Percentiles rank a stretch among this genome's conserved stretches.
Conservation (phyloP, 73 alveolate species). For the Paramecium bursaria region DNA sequence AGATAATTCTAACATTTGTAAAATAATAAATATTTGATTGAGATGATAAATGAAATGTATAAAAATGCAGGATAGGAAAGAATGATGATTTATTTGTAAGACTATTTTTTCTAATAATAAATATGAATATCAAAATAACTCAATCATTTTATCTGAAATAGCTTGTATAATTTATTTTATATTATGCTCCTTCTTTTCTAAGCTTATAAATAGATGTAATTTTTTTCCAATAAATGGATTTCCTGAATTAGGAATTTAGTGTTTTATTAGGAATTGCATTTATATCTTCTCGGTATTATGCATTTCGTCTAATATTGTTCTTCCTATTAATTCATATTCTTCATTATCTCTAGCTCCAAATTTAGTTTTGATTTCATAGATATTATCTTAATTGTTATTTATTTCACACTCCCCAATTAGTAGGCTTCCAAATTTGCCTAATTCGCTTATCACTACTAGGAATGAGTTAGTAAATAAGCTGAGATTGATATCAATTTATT, state of each 20-base stretch:
- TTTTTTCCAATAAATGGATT: conserved; percentile 33
- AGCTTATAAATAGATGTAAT: neutral
- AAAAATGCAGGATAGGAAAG: neutral
- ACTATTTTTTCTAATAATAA: conserved; percentile 11
- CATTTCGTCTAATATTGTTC: conserved; percentile 37
- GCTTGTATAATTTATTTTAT: neutral
- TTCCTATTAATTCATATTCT: conserved; percentile 28
- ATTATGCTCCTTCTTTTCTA: conserved; percentile 13
- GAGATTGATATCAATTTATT: neutral
- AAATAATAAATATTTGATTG: too few species aligned
- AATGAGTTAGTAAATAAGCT: conserved; percentile 26
- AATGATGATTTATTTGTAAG: conserved; percentile 10
- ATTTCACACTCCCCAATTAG: conserved; percentile 39
- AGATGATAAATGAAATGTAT: too few species aligned
- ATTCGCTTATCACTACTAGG: neutral
- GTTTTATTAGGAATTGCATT: too few species aligned
- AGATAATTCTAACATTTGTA: too few species aligned
- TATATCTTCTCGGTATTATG: conserved; percentile 17
- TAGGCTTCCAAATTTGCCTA: conserved; percentile 31
- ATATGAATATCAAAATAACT: conserved; percentile 19
- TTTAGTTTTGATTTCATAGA: conserved; percentile 37
- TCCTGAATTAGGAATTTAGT: too few species aligned
- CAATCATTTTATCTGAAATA: conserved; percentile 3
- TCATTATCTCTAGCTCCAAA: conserved; percentile 49
- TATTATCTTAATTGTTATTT: conserved; percentile 1